A percentile compares a stretch with the other conserved stretches of the same genome.
Evolutionary conservation across 2,329 filamentous ascomycete genomes (phyloP).

Genomic region (Ophioceras dolichostomum): DNA sequence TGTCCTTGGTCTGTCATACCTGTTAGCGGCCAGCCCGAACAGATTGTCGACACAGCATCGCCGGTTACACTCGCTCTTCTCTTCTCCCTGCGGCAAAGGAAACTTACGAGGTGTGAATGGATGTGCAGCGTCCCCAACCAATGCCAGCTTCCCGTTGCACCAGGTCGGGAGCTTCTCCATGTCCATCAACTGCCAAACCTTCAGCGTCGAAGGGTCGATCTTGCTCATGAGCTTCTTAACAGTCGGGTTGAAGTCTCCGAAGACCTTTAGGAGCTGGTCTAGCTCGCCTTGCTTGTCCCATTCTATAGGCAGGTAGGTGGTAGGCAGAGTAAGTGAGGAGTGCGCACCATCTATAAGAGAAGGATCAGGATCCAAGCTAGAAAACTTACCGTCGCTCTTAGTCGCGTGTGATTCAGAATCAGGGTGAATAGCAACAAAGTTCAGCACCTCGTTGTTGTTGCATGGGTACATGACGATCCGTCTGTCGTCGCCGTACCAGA

Average conservation of each 20-base stretch:
- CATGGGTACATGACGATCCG: slow-evolving; percentile 35
- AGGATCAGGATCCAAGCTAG: no score
- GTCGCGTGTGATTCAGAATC: slow-evolving; percentile 23
- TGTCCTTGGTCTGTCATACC: slow-evolving; percentile 42
- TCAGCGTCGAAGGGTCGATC: slow-evolving; percentile 31
- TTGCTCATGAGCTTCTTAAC: slow-evolving; percentile 26
- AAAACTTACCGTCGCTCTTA: slow-evolving; percentile 15
- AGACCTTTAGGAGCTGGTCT: slow-evolving; percentile 23
- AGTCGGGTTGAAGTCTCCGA: slow-evolving; percentile 27
- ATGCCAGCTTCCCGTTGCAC: slow-evolving; percentile 36
- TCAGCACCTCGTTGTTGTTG: slow-evolving; percentile 27
- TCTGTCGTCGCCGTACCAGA: slow-evolving; percentile 28
- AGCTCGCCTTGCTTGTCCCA: slow-evolving; percentile 25
- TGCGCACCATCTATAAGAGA: no score
- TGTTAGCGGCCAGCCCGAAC: no score
- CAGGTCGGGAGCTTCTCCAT: slow-evolving; percentile 47
- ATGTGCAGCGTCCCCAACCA: slow-evolving; percentile 57
- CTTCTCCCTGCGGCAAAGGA: no score
- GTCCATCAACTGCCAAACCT: slow-evolving; percentile 48
- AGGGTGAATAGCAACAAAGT: slow-evolving; percentile 41
- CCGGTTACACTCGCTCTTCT: no score
- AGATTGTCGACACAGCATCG: not conserved
- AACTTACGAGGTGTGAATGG: slow-evolving; percentile 48
- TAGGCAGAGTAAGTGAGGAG: no score
- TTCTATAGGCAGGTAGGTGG: slow-evolving; percentile 13